Percentiles rank a stretch among this genome's conserved stretches.
These are phyloP conservation scores for Babjeviella inositovora DNA, from an alignment of 805 yeast species.

Conservation along the genomic window DNA sequence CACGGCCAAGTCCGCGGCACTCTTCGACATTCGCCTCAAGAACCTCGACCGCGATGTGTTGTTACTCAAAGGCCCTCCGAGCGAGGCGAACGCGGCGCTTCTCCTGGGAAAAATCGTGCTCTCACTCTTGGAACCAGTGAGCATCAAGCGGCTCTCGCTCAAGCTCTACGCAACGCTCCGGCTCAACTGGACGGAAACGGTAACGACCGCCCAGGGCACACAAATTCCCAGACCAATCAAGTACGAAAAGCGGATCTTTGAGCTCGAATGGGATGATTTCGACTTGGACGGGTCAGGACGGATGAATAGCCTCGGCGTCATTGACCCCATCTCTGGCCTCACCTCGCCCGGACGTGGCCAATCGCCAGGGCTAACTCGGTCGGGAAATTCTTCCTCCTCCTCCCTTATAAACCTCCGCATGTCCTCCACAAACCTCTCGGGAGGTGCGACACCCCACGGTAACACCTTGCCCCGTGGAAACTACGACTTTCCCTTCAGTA, in stretches of 20 bases:
- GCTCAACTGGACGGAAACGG: conserved; percentile 45
- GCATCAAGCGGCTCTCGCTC: conserved; percentile 47
- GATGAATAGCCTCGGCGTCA: conserved; percentile 1
- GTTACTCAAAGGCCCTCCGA: conserved; percentile 62
- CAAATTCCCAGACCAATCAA: conserved; percentile 24
- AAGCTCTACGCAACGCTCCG: conserved; percentile 53
- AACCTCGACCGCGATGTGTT: conserved; percentile 67
- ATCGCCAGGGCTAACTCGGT: neutral
- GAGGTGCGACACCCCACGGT: conserved; percentile 5
- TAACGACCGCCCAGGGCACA: conserved; percentile 26
- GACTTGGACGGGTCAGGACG: conserved; percentile 30
- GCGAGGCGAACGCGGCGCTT: conserved; percentile 63
- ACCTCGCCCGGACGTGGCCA: too few relatives aligned
- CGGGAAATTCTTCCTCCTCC: conserved; percentile 2
- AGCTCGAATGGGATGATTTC: conserved; percentile 62
- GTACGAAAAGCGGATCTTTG: conserved; percentile 51
- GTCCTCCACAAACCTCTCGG: conserved; percentile 10
- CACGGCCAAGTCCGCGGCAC: too few relatives aligned
- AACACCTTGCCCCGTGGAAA: conserved; percentile 53
- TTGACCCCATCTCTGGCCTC: conserved; percentile 1
- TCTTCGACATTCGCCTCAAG: conserved; percentile 36
- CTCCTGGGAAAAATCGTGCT: conserved; percentile 68
- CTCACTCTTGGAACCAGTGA: conserved; percentile 59
- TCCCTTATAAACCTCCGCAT: conserved; percentile 11
- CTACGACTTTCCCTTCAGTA: conserved; percentile 81